These are phyloP conservation scores for Sporobolomyces roseus DNA, from an alignment of 768 basidiomycete species.

Conservation along the genomic window DNA sequence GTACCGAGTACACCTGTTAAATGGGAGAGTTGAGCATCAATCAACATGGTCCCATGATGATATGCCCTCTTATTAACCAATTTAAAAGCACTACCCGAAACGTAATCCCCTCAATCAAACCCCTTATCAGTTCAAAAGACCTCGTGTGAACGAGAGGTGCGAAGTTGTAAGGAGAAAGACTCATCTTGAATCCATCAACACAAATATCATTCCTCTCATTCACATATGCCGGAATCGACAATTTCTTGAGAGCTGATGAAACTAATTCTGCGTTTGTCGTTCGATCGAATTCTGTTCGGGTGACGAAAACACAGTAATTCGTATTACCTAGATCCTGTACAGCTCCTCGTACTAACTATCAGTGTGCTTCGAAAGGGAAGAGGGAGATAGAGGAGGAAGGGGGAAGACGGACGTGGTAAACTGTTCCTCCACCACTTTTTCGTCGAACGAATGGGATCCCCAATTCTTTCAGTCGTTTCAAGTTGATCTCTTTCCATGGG, in stretches of 20 bases:
- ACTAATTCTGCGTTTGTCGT: slow-evolving; percentile 71
- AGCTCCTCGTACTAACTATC: background rate
- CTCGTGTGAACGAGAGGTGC: background rate
- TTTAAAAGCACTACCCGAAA: slow-evolving; percentile 97
- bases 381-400: too few relatives aligned
- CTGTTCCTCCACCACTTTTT: slow-evolving; percentile 88
- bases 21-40: slow-evolving; percentile 68
- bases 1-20: slow-evolving; percentile 69
- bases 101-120: slow-evolving; percentile 59
- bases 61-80: slow-evolving; percentile 85
- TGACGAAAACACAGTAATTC: slow-evolving; percentile 90
- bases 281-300: slow-evolving; percentile 74
- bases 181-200: slow-evolving; percentile 79
- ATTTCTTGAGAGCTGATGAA: slow-evolving; percentile 65
- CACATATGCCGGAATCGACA: slow-evolving; percentile 68
- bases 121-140: too few relatives aligned
- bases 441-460: slow-evolving; percentile 74
- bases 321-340: slow-evolving; percentile 89
- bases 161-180: slow-evolving; percentile 46
- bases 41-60: slow-evolving; percentile 98
- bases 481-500: slow-evolving; percentile 95
- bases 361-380: too few relatives aligned
- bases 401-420: slow-evolving; percentile 80
- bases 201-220: slow-evolving; percentile 92
- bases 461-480: slow-evolving; percentile 56